Evolutionary conservation across 306 rosid species (phyloP), one percentile per base, ranked within the genome.

Genomic region (Alnus glutinosa): DNA sequence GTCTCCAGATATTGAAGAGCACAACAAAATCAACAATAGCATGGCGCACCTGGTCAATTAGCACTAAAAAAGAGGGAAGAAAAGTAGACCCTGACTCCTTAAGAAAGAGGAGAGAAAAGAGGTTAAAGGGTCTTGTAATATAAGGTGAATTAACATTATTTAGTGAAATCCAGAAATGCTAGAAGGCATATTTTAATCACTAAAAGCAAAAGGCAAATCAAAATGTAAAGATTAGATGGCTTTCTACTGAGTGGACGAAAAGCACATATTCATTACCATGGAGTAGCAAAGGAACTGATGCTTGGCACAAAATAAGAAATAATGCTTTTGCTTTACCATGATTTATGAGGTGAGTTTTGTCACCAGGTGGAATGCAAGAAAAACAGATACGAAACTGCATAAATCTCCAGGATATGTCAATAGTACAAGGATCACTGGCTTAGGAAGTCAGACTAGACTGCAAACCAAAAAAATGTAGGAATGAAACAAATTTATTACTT

Each of bases 191-290:
- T 23, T 37, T 36, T 42, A 18, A 67, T 67, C 72, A 67, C 51
- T 7, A 32, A 67, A 67, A 67, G 72, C n/a, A 39, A 16, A 42
- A 10, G 15, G 30, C 42, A 67, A 39, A 28, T 44, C 42, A 9
- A 37, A 23, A 23, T 9, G 16, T 67, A 42, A 10, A 14, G 72
- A 42, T 67, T 42, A 67, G 50, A 67, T 63, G 7, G 12, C 14
- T 62, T 12, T 62, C 42, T 15, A 13, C 32, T 5, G 3, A 11
- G 39, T 49, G 71, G 54, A 70, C 52, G 72, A 44, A 55, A 73
- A 36, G 81, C 79, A 73, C 80, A 73, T 39, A 80, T 80, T 69
- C 74, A 42, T 51, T 58, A 76, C 74, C 76, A 73, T 19, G 16
- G 66, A 83, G 57, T 4, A 74, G 57, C 1, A 8, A 48, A 28